Conservation (phyloP, 2,329 filamentous ascomycete species). For the Aureobasidium melanogenum region DNA sequence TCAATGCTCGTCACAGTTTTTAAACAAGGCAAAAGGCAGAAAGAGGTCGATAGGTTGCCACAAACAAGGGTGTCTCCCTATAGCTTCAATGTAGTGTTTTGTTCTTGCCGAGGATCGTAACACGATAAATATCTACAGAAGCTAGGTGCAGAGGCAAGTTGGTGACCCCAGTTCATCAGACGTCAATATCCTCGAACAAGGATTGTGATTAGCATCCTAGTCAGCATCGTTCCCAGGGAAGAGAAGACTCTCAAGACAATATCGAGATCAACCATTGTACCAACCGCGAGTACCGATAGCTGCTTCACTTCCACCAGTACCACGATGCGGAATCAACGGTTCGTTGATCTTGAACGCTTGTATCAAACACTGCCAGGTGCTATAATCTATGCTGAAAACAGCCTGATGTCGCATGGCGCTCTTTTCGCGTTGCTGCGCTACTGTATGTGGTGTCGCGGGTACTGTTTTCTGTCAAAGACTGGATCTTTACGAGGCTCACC, state of each 20-base stretch:
- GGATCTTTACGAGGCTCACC: background rate
- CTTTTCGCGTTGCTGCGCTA: conserved; percentile 47
- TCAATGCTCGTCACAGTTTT: background rate
- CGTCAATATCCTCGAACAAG: background rate
- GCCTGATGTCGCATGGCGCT: conserved; percentile 62
- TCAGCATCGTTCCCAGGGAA: background rate
- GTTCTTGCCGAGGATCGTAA: background rate
- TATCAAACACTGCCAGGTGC: conserved; percentile 71
- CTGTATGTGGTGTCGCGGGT: conserved; percentile 37
- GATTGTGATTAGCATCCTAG: background rate
- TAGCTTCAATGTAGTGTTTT: background rate
- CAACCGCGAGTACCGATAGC: conserved; percentile 52
- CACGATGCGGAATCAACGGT: conserved; percentile 74
- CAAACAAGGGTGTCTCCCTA: background rate
- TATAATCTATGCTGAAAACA: conserved; percentile 79
- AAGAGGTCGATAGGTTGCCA: background rate
- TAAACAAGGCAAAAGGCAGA: background rate
- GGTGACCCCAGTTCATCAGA: background rate
- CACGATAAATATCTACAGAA: background rate
- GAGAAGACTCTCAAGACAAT: background rate
- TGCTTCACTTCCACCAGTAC: conserved; percentile 42
- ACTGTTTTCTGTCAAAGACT: conserved; percentile 25
- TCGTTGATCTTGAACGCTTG: conserved; percentile 66
- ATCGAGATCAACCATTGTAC: conserved; percentile 37
- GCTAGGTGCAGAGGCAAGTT: background rate